Base-by-base conservation (phyloP, 2,329 filamentous ascomycete species). In the Fusarium dimerum region DNA sequence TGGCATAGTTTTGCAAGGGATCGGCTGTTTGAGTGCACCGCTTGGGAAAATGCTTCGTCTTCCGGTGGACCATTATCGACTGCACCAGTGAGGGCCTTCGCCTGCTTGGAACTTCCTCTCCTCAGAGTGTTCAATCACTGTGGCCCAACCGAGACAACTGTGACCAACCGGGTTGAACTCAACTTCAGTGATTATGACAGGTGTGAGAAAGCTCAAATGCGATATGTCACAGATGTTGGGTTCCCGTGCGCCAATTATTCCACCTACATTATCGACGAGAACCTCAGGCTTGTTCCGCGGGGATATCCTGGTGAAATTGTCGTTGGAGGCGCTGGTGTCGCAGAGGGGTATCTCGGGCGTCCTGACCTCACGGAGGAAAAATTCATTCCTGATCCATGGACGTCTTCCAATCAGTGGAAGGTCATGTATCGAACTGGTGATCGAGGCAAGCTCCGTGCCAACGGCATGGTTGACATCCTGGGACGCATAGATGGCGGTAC, bases 401-500 rank as follows among this genome's bases (percentile, higher is more conserved):
- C 49, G 6, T 55, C 43, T 7, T 38, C 34, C 0, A 53, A n/a
- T 4, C 20, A 26, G 20, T 26, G 7, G 20, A 26, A 26, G 20
- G 7, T 7, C 5, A 51, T 61, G 34, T 58, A 62, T 20, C 52
- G 50, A 15, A 61, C 59, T 2, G 57, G 59, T 3, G 59, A 62
- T 18, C 40, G 44, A 2, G 59, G 59, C 0, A 43, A 41, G 3
- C 58, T 76, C 20, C 50, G 50, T 1, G 17, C 51, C 0, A 67
- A 75, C 30, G 75, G 75, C 1, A 53, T 60, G 0, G 57, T 79
- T 1, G 47, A 68, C 1, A 62, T 73, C 30, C 48, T 68, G 6
- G 73, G 74, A 1, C 72, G 76, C 0, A 70, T 75, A 2, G 62
- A 52, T 1, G 74, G 73, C 4, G 75, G 79, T 47, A 74, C 70